These are phyloP conservation scores for Taphrina sp. DNA, from an alignment of 1,139 yeast genomes.

Conservation along the genomic window DNA sequence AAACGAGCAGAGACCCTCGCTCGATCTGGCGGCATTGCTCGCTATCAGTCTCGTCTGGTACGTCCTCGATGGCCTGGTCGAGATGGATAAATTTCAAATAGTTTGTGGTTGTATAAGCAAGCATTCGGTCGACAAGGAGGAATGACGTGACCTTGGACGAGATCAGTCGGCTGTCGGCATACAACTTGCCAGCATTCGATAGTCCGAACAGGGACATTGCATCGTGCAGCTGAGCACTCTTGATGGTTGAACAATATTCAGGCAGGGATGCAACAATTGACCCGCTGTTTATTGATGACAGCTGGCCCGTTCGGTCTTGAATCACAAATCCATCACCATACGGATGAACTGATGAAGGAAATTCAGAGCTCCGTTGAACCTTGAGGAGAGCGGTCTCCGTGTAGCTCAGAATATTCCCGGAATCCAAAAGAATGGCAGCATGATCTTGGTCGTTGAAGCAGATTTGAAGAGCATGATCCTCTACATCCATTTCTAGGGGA, in stretches of 20 bases:
- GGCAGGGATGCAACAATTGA: background rate
- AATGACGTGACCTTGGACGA: constrained; percentile 81
- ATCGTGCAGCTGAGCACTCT: background rate
- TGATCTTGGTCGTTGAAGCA: background rate
- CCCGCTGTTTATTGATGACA: background rate
- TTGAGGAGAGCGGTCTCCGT: background rate
- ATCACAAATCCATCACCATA: background rate
- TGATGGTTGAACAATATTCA: background rate
- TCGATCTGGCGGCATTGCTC: constrained; percentile 88
- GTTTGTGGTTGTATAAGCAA: constrained; percentile 76
- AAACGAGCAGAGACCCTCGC: constrained; percentile 78
- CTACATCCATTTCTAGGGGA: background rate
- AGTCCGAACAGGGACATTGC: constrained; percentile 55
- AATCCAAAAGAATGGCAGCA: background rate
- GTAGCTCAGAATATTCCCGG: background rate
- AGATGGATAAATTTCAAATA: constrained; percentile 55
- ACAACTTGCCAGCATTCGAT: constrained; percentile 70
- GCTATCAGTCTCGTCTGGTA: constrained; percentile 47
- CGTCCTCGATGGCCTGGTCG: background rate
- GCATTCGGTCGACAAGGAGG: constrained; percentile 65
- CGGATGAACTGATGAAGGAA: background rate
- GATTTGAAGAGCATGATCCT: constrained; percentile 1
- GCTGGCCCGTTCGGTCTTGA: background rate
- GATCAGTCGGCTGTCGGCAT: constrained; percentile 61
- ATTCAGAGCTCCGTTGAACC: background rate